phyloP scores from a whole-genome alignment of 2,329 filamentous ascomycete species.

The Aspergillus arachidicola region DNA sequence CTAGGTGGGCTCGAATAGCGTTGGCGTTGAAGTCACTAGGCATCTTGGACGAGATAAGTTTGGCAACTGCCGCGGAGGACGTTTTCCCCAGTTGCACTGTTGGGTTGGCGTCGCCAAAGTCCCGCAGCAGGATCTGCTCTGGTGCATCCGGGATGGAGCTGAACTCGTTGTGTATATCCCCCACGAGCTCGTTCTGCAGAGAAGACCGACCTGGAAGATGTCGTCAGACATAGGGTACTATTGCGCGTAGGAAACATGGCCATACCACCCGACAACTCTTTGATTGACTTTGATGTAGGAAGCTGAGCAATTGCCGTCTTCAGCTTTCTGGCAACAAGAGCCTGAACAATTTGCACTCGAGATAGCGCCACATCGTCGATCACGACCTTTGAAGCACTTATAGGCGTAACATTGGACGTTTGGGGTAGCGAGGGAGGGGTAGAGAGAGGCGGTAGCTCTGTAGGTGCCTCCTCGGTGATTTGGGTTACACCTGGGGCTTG shows the following conservation, averaged over 20 bases:
- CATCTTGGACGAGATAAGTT: conserved; percentile 98
- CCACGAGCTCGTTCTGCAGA: conserved; percentile 96
- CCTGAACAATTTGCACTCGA: conserved; percentile 68
- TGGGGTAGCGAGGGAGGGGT: no score
- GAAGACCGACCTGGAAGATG: conserved; percentile 80
- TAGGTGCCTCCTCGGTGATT: no score
- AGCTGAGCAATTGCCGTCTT: background rate
- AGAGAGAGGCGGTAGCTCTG: no score
- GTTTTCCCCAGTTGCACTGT: no score
- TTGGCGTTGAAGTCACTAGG: conserved; percentile 99
- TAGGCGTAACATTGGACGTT: no score
- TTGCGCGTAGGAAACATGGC: no score
- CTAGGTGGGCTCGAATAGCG: conserved; percentile 88
- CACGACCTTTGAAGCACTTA: conserved; percentile 39
- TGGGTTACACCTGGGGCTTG: no score
- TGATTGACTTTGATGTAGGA: background rate
- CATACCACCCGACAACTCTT: conserved; percentile 16
- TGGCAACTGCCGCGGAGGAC: conserved; percentile 61
- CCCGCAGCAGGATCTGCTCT: conserved; percentile 57
- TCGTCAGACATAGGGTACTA: background rate
- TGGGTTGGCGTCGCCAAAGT: no score
- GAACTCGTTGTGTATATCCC: conserved; percentile 97
- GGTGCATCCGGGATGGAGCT: conserved; percentile 95
- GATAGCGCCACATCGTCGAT: conserved; percentile 84
- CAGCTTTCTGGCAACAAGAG: background rate